Conservation (phyloP, 805 yeast species). For the Wickerhamiella lipophila region DNA sequence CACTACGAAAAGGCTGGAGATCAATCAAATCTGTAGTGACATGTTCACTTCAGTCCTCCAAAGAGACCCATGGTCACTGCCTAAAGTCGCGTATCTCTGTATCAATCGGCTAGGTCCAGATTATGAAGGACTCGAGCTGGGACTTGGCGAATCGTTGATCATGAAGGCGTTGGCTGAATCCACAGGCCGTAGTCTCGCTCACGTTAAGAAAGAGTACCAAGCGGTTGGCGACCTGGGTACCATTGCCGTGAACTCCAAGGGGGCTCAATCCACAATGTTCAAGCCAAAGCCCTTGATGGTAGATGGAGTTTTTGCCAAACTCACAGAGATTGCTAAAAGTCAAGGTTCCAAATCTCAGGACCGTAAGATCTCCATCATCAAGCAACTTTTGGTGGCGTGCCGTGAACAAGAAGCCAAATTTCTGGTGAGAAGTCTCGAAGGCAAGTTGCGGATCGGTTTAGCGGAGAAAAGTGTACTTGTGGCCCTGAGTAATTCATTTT, state of each 20-base stretch:
- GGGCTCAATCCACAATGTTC: constrained; percentile 85
- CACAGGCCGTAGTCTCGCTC: constrained; percentile 66
- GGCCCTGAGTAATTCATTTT: constrained; percentile 72
- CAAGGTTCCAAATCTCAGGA: constrained; percentile 75
- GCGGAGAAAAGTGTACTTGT: constrained; percentile 87
- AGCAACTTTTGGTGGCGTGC: constrained; percentile 74
- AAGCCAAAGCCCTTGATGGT: constrained; percentile 74
- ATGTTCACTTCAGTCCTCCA: constrained; percentile 55
- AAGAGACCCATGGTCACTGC: constrained; percentile 41
- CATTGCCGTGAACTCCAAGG: constrained; percentile 73
- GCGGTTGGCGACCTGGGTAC: constrained; percentile 81
- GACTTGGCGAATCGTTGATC: constrained; percentile 80
- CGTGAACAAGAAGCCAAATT: constrained; percentile 81
- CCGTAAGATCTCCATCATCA: constrained; percentile 65
- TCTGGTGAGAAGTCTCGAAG: constrained; percentile 79
- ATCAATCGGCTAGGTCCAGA: constrained; percentile 91
- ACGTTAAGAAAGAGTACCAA: constrained; percentile 60
- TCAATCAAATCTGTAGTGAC: constrained; percentile 59
- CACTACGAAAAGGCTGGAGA: constrained; percentile 73
- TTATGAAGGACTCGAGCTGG: constrained; percentile 86
- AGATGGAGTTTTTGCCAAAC: constrained; percentile 55
- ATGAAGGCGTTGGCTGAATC: constrained; percentile 83
- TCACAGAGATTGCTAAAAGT: constrained; percentile 62
- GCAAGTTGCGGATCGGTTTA: constrained; percentile 81
- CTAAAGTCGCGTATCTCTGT: constrained; percentile 67